Evolutionary conservation across 192 early-diverging fungal genomes (phyloP).

Genomic region (Linnemannia exigua): DNA sequence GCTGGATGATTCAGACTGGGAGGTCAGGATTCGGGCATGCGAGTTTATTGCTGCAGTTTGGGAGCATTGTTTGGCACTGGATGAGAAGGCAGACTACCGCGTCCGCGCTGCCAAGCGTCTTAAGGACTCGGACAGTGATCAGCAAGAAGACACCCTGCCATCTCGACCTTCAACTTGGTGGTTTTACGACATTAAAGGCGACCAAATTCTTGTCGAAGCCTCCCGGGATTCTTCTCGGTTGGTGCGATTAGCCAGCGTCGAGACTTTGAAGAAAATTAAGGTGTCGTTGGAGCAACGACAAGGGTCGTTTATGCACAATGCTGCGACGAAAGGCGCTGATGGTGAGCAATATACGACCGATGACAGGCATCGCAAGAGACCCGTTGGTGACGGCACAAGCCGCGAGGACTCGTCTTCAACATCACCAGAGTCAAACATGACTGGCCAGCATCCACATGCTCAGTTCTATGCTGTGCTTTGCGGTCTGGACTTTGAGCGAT

Average conservation of each 20-base stretch:
- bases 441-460: slow-evolving; percentile 26
- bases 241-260: slow-evolving; percentile 49
- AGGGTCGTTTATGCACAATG: neutral
- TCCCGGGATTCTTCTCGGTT: slow-evolving; percentile 42
- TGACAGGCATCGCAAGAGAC: slow-evolving; percentile 19
- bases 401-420: neutral
- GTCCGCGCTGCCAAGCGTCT: slow-evolving; percentile 40
- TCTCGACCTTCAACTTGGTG: slow-evolving; percentile 40
- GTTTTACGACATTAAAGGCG: slow-evolving; percentile 63
- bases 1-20: slow-evolving; percentile 66
- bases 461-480: slow-evolving; percentile 51
- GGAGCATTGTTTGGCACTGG: slow-evolving; percentile 54
- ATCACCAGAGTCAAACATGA: neutral
- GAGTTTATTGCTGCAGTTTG: slow-evolving; percentile 64
- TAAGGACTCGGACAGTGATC: slow-evolving; percentile 19
- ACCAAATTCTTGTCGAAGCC: slow-evolving; percentile 58
- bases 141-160: neutral
- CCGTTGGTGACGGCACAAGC: neutral
- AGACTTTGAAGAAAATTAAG: slow-evolving; percentile 35
- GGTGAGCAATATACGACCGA: slow-evolving; percentile 14
- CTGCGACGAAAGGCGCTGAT: neutral
- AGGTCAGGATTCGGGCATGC: slow-evolving; percentile 64
- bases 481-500: slow-evolving; percentile 55
- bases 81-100: slow-evolving; percentile 29
- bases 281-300: slow-evolving; percentile 24